Percentiles rank a stretch among this genome's conserved stretches.
Conservation (phyloP, 2,329 filamentous ascomycete genomes). For the Trichoderma koningiopsis region DNA sequence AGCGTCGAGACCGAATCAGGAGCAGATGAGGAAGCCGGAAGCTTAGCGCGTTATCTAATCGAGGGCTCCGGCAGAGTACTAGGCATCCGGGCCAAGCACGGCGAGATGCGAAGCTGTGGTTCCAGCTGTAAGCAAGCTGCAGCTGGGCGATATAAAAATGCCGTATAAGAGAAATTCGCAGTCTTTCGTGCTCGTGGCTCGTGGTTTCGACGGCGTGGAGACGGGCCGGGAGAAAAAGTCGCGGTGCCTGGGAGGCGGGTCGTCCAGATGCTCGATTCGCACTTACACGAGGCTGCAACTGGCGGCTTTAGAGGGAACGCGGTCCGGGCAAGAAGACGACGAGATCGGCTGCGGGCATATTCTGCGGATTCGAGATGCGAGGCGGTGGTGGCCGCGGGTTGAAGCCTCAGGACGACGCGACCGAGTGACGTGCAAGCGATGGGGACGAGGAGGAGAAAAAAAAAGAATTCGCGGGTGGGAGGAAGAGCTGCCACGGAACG, state of each 20-base stretch:
- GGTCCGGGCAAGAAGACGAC: constrained; percentile 20
- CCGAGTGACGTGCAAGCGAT: constrained; percentile 26
- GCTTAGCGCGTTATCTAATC: constrained; percentile 19
- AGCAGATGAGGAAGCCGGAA: not conserved
- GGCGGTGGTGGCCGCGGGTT: constrained; percentile 30
- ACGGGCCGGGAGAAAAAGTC: constrained; percentile 17
- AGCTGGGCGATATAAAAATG: not conserved
- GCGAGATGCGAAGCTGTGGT: not conserved
- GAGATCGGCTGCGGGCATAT: not conserved
- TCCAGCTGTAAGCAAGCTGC: not conserved
- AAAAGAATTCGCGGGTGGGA: constrained; percentile 34
- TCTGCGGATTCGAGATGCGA: not conserved
- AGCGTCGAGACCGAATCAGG: constrained; percentile 5
- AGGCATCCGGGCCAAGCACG: constrained; percentile 18
- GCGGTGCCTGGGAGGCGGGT: constrained; percentile 27
- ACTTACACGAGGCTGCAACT: constrained; percentile 39
- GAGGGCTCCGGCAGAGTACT: constrained; percentile 18
- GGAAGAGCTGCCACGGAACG: constrained; percentile 22
- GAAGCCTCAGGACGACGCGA: constrained; percentile 36
- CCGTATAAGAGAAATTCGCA: not conserved
- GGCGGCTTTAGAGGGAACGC: constrained; percentile 23
- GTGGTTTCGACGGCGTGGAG: not conserved
- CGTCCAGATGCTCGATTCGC: not conserved
- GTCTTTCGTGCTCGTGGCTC: not conserved
- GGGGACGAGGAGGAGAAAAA: constrained; percentile 25